These are phyloP conservation scores for Phaeoacremonium minimum DNA, from an alignment of 2,329 filamentous ascomycete genomes.

Conservation along the genomic window DNA sequence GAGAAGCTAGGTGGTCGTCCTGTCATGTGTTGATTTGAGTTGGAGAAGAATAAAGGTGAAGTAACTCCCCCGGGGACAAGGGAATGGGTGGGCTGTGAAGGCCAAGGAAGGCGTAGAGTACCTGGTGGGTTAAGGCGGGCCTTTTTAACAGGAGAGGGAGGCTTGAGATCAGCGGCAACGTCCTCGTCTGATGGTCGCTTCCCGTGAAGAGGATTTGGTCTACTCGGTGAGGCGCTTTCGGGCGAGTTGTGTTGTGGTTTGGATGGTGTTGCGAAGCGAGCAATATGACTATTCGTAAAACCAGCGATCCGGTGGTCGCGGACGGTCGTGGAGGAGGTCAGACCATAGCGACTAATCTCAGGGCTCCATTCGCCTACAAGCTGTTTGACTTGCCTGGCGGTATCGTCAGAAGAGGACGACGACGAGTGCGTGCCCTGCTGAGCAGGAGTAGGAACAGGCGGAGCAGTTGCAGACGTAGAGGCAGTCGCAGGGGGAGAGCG, in stretches of 20 bases:
- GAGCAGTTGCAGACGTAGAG: not conserved
- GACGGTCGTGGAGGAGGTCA: conserved; percentile 16
- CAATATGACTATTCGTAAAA: too few species aligned
- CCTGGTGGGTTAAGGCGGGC: conserved; percentile 40
- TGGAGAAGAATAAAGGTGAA: conserved; percentile 51
- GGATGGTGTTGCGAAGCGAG: too few species aligned
- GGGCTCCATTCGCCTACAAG: conserved; percentile 11
- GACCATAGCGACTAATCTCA: conserved; percentile 22
- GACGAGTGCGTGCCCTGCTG: conserved; percentile 2
- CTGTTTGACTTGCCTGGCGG: conserved; percentile 9
- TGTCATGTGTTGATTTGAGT: conserved; percentile 28
- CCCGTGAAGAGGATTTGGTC: conserved; percentile 11
- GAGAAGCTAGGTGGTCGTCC: conserved; percentile 31
- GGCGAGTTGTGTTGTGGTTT: too few species aligned
- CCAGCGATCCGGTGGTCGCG: conserved; percentile 13
- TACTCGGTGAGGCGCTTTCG: conserved; percentile 4
- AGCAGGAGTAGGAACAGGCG: too few species aligned
- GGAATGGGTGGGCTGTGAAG: conserved; percentile 12
- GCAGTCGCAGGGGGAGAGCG: not conserved
- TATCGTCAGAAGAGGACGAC: conserved; percentile 7
- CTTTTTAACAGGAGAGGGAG: conserved; percentile 32
- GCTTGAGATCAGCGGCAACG: conserved; percentile 5
- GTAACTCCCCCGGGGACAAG: conserved; percentile 22
- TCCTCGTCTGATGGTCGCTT: conserved; percentile 23
- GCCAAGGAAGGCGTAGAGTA: conserved; percentile 35